Base-by-base conservation (phyloP, 768 basidiomycete genomes). In the Nevesoporus exiguus region DNA sequence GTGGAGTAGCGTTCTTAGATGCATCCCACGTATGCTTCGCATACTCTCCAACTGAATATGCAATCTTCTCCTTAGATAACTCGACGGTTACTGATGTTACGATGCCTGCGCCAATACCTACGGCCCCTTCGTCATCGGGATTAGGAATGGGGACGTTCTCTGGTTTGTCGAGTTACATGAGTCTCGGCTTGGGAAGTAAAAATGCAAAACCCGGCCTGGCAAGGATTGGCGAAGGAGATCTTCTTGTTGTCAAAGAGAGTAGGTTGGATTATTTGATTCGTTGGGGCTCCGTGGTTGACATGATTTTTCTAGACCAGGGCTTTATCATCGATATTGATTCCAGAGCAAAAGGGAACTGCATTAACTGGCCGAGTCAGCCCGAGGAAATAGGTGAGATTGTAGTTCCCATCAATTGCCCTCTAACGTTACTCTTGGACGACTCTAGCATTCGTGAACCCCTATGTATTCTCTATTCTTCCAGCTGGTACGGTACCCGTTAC, bases 151-250 rank as follows among this genome's bases (percentile, higher is more conserved):
- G 85, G n/a, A 85, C 90, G 0, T 75, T 93, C n/a, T 82, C 80
- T 1, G 65, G 90, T 4, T 70, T 93, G 11, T 84, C 88, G 3
- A 88, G 88, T 4, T 94, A 93, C 61, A 93, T 94, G 90, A 86
- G 84, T 3, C 75, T 92, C 22, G 88, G 90, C 1, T 73, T 92
- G 8, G 88, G 88, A 9, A 77, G 84, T 5, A 93, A 87, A 67
- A 77, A 78, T 14, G 50, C 45, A 8, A 92, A 85, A 68, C 85
- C 89, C 2, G 79, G 77, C 7, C 74, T 83, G 10, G 73, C 83
- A 2, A 76, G 75, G 14, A 70, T 87, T 25, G 74, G 72, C 31
- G 82, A 85, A 7, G 76, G 74, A 0, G 88, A 94, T 61, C 80
- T 81, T 8, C 70, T 94, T 4, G 79, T 93, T 33, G 79, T 82